Evolutionary conservation across 129 eudicot species (phyloP).

Genomic region (Daucus carota): DNA sequence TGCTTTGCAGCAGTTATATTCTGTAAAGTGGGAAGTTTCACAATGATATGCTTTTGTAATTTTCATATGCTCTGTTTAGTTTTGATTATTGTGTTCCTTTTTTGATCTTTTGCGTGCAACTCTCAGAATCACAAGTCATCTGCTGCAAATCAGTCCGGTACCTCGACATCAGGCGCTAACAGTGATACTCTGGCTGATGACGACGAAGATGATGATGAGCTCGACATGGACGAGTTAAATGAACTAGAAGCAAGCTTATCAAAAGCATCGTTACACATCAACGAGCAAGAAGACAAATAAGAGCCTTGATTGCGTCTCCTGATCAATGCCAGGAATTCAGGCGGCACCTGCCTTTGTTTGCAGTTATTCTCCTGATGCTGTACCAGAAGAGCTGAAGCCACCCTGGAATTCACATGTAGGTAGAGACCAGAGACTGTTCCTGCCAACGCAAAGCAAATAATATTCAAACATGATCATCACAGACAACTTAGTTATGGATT

Average conservation of each 20-base stretch:
- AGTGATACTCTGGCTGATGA: constrained; percentile 33
- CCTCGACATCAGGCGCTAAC: constrained; percentile 26
- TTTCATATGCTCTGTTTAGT: not conserved
- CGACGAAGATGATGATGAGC: constrained; percentile 62
- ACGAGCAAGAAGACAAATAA: constrained; percentile 23
- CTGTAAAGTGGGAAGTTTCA: not conserved
- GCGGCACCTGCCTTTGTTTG: not conserved
- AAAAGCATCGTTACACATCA: constrained; percentile 45
- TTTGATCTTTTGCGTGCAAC: not conserved
- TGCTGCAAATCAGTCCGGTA: constrained; percentile 39
- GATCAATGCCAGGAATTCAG: not conserved
- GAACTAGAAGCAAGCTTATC: constrained; percentile 68
- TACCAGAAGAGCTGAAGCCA: not conserved
- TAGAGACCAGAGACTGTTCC: not conserved
- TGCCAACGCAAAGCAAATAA: not conserved
- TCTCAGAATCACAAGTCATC: constrained; percentile 35
- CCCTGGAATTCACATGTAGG: not conserved
- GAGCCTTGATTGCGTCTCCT: not conserved
- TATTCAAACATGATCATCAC: not conserved
- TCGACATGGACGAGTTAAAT: constrained; percentile 57
- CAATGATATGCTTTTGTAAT: not conserved
- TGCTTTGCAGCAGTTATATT: not conserved
- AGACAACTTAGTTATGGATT: not conserved
- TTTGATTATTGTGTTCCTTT: not conserved
- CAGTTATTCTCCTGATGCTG: not conserved